Conservation (phyloP, 2,329 filamentous ascomycete species). For the Xylaria arbuscula region DNA sequence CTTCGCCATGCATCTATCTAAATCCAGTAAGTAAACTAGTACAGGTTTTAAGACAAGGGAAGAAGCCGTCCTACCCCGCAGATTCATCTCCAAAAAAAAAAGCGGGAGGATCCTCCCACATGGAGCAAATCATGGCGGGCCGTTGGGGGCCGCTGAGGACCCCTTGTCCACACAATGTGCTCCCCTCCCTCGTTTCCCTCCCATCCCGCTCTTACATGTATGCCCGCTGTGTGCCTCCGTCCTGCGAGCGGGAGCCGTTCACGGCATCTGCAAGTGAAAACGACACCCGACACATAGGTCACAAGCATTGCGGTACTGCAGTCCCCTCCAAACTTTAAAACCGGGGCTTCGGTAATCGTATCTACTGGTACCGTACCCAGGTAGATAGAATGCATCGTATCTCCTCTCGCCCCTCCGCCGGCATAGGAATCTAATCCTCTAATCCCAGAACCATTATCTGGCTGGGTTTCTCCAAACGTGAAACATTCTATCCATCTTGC, state of each 20-base stretch:
- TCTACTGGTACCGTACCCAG: not conserved
- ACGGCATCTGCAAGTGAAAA: not conserved
- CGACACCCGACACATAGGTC: not conserved
- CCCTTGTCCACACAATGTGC: conserved; percentile 7
- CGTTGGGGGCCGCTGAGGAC: not conserved
- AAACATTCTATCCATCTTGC: not conserved
- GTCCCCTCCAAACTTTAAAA: not conserved
- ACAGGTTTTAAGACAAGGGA: no score
- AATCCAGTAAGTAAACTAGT: not conserved
- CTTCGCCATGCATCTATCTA: not conserved
- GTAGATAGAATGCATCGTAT: not conserved
- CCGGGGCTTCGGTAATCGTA: conserved; percentile 1
- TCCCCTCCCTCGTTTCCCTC: not conserved
- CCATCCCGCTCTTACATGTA: conserved; percentile 7
- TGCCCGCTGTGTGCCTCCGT: not conserved
- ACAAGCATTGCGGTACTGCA: conserved; percentile 11
- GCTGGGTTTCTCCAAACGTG: not conserved
- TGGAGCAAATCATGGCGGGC: not conserved
- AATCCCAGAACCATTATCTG: not conserved
- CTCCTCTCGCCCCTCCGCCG: not conserved
- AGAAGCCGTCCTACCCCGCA: conserved; percentile 15
- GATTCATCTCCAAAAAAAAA: conserved; percentile 17
- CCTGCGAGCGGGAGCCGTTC: not conserved
- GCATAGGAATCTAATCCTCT: not conserved
- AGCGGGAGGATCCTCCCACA: not conserved